Evolutionary conservation across 2,329 filamentous ascomycete species (phyloP).

Genomic region (Hypomyces rosellus): DNA sequence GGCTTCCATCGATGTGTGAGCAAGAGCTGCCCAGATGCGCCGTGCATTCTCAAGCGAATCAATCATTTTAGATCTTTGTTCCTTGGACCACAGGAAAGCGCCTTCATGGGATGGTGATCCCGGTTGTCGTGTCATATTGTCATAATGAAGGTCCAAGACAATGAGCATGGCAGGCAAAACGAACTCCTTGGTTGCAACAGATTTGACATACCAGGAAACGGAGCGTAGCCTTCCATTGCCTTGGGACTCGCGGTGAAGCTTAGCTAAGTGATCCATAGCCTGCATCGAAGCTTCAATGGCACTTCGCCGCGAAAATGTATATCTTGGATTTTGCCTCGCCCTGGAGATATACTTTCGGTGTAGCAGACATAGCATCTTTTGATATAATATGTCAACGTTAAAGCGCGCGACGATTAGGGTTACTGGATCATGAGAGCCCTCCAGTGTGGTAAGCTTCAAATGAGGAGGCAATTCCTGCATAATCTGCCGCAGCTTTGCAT

Average conservation of each 20-base stretch:
- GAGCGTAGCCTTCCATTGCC: slow-evolving; percentile 64
- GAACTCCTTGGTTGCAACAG: slow-evolving; percentile 78
- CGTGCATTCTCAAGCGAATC: slow-evolving; percentile 63
- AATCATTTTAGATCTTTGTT: slow-evolving; percentile 69
- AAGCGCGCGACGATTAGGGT: slow-evolving; percentile 81
- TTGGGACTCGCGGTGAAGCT: slow-evolving; percentile 68
- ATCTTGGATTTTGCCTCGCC: slow-evolving; percentile 71
- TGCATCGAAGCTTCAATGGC: slow-evolving; percentile 84
- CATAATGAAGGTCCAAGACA: slow-evolving; percentile 73
- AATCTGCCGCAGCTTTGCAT: slow-evolving; percentile 55
- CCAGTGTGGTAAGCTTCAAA: slow-evolving; percentile 66
- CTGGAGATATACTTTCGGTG: slow-evolving; percentile 82
- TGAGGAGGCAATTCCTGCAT: slow-evolving; percentile 70
- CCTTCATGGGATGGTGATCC: slow-evolving; percentile 35
- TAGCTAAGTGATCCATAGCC: slow-evolving; percentile 70
- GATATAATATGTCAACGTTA: slow-evolving; percentile 75
- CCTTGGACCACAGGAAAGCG: slow-evolving; percentile 49
- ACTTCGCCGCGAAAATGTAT: slow-evolving; percentile 73
- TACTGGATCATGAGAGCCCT: slow-evolving; percentile 72
- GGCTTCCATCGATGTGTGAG: slow-evolving; percentile 77
- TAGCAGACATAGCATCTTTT: slow-evolving; percentile 82
- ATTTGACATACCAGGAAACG: slow-evolving; percentile 72
- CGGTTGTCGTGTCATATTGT: slow-evolving; percentile 42
- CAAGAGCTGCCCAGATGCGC: slow-evolving; percentile 72
- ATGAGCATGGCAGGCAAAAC: slow-evolving; percentile 80